Percentiles rank a stretch among this genome's conserved stretches.
Conservation (phyloP, 75 land plant genomes). For the Pinus albicaulis region DNA sequence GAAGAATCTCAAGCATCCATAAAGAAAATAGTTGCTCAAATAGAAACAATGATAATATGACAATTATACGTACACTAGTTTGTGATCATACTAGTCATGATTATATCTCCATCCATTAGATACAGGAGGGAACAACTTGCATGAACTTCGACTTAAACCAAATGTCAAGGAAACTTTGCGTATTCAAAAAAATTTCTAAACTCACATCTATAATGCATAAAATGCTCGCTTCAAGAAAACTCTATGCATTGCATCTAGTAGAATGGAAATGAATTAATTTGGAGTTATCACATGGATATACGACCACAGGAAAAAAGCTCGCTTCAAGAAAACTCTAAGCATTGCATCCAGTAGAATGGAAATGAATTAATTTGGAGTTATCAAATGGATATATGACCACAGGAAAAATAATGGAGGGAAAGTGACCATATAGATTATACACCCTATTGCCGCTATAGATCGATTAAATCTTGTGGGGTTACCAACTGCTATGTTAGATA, state of each 20-base stretch:
- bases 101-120: neutral
- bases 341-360: neutral
- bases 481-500: too few species aligned
- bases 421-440: neutral
- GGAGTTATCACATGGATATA: neutral
- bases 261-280: neutral
- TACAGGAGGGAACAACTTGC: neutral
- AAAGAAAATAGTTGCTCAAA: neutral
- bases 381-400: neutral
- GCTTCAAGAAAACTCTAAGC: neutral
- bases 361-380: neutral
- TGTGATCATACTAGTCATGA: neutral
- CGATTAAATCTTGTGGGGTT: too few species aligned
- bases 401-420: neutral
- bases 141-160: too few species aligned
- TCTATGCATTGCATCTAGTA: neutral
- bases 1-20: neutral
- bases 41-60: neutral
- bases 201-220: neutral
- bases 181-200: neutral
- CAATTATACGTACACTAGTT: neutral
- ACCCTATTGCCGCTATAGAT: neutral
- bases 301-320: neutral
- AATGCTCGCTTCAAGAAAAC: neutral
- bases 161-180: neutral